Evolutionary conservation across 805 yeast species (phyloP), one percentile per base, ranked within the genome.

Genomic region (Saccharomycopsis sp.): DNA sequence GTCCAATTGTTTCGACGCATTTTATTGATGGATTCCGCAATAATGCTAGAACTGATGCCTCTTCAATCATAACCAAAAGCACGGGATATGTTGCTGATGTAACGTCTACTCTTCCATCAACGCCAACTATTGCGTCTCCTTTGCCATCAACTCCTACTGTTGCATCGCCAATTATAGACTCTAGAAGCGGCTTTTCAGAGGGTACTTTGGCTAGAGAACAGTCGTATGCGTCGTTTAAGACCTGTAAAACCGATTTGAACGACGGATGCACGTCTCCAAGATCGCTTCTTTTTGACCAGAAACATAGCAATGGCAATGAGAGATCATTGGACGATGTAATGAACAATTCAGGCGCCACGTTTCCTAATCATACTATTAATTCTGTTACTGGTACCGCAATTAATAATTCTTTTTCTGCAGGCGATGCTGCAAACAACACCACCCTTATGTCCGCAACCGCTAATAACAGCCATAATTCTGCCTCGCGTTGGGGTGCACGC

Each of bases 301-400:
- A 19, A 44, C 12, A 29, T 12, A 8, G 20, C 14, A 14, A 8
- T 35, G 41, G 14, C 22, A 44, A 44, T 17, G 49, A 44, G 7
- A n/a, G 49, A 7, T 44, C 49, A 3, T 44, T 44, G 49, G 22
- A 44, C 22, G 22, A 19, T 44, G 22, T 44, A 3, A 44, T 44
- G 49, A 44, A 44, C 22, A 44, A n/a, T 3, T 17, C 7, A 7
- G 20, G 20, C 19, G 7, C 49, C 22, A 7, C 49, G 8, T 8
- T 44, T 17, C 22, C 49, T 44, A 44, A 54, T 12, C 50, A 54
- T 20, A 17, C 47, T 9, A 25, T 52, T 34, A 59, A 57, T 38
- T 56, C 52, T 24, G 54, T 61, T 42, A 61, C 64, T 9, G 54
- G 53, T 19, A n/a, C n/a, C n/a, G n/a, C n/a, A n/a, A n/a, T n/a